Evolutionary conservation across 2,329 filamentous ascomycete genomes (phyloP).

Genomic region (Tolypocladium nubicola): DNA sequence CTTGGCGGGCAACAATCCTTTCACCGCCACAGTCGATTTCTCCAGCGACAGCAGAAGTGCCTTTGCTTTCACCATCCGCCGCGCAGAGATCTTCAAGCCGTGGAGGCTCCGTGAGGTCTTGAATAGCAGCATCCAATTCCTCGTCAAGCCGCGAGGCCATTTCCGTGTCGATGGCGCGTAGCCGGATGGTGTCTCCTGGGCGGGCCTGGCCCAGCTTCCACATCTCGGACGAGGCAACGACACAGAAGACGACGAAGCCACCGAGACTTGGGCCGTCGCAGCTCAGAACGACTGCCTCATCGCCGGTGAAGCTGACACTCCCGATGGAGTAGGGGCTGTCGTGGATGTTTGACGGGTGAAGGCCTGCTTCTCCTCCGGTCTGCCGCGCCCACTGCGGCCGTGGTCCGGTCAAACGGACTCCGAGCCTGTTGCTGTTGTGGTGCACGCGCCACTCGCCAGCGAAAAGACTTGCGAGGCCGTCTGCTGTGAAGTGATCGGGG

Average conservation of each 20-base stretch:
- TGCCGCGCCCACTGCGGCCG: slow-evolving; percentile 24
- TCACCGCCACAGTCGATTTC: slow-evolving; percentile 8
- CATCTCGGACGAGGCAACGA: slow-evolving; percentile 25
- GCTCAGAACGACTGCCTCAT: slow-evolving; percentile 26
- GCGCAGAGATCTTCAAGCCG: not conserved
- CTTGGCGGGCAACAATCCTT: slow-evolving; percentile 13
- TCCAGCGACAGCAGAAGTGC: not conserved
- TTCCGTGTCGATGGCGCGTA: slow-evolving; percentile 17
- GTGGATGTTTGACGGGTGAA: slow-evolving; percentile 31
- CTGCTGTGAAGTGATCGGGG: slow-evolving; percentile 23
- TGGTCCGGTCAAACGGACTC: slow-evolving; percentile 26
- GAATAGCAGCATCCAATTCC: slow-evolving; percentile 11
- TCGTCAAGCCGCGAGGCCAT: slow-evolving; percentile 13
- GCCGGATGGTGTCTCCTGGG: slow-evolving; percentile 25
- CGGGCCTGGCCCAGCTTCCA: slow-evolving; percentile 31
- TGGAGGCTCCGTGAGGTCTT: slow-evolving; percentile 6
- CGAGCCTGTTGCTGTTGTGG: slow-evolving; percentile 29
- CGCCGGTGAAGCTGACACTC: slow-evolving; percentile 31
- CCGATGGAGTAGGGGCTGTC: slow-evolving; percentile 29
- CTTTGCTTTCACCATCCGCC: not conserved
- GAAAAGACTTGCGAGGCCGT: slow-evolving; percentile 20
- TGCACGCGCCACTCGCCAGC: slow-evolving; percentile 24
- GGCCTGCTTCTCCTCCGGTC: slow-evolving; percentile 24
- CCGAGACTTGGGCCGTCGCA: slow-evolving; percentile 30
- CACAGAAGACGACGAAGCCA: slow-evolving; percentile 28